A percentile compares a stretch with the other conserved stretches of the same genome.
phyloP scores from a whole-genome alignment of 2,329 filamentous ascomycete genomes.

The Aureobasidium zeae region DNA sequence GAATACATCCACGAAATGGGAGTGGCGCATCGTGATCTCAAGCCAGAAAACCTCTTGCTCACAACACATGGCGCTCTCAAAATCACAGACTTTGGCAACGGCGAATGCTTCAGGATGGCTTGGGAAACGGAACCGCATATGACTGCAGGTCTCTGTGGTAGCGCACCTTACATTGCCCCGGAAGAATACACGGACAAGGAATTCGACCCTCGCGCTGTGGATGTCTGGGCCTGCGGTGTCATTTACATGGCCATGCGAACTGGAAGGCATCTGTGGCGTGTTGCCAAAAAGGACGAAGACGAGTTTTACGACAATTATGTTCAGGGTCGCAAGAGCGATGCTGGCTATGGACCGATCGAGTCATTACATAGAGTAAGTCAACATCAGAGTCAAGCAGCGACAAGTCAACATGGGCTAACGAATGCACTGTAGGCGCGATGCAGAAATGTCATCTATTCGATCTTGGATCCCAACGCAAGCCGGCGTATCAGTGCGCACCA shows the following conservation, averaged over 20 bases:
- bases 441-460: slow-evolving; percentile 97
- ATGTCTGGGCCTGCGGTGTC: slow-evolving; percentile 96
- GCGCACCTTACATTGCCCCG: slow-evolving; percentile 91
- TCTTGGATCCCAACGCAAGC: slow-evolving; percentile 86
- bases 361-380: slow-evolving; percentile 78
- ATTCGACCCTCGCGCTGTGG: slow-evolving; percentile 94
- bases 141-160: slow-evolving; percentile 93
- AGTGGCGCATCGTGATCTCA: slow-evolving; percentile 90
- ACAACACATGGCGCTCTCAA: slow-evolving; percentile 90
- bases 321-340: slow-evolving; percentile 84
- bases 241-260: slow-evolving; percentile 99
- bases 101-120: slow-evolving; percentile 98
- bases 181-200: slow-evolving; percentile 94
- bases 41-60: slow-evolving; percentile 90
- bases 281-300: slow-evolving; percentile 94
- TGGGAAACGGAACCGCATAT: slow-evolving; percentile 98
- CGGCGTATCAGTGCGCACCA: slow-evolving; percentile 92
- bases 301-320: slow-evolving; percentile 95
- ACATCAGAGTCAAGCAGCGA: neutral
- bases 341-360: slow-evolving; percentile 94
- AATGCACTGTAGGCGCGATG: slow-evolving; percentile 64
- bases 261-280: slow-evolving; percentile 87
- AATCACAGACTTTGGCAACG: slow-evolving; percentile 97
- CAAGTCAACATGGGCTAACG: slow-evolving; percentile 19
- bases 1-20: slow-evolving; percentile 99